A percentile compares a stretch with the other conserved stretches of the same genome.
Evolutionary conservation across 352 stramenopile genomes (phyloP).

Genomic region (Elongisporangium undulatum): DNA sequence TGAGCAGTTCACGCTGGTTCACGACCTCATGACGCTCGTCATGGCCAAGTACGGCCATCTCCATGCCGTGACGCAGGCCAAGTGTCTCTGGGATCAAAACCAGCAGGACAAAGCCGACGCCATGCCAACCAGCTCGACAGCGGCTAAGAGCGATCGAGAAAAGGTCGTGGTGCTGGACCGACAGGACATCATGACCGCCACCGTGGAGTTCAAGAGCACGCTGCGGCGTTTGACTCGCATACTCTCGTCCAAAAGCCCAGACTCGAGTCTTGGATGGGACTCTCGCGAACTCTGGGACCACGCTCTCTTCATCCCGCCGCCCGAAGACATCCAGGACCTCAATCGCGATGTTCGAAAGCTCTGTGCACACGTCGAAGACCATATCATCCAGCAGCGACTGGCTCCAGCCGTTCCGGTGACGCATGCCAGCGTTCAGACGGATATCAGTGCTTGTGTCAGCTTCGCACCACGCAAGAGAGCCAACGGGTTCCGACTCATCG

Average conservation of each 20-base stretch:
- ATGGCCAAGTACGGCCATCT: conserved; percentile 18
- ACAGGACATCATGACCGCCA: conserved; percentile 14
- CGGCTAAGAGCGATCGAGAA: conserved; percentile 1
- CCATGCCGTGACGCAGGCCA: conserved; percentile 9
- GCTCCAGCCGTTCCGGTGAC: background rate
- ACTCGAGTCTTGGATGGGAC: conserved; percentile 43
- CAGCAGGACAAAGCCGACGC: background rate
- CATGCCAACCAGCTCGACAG: background rate
- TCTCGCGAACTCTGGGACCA: conserved; percentile 49
- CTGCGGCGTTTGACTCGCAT: conserved; percentile 22
- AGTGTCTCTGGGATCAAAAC: background rate
- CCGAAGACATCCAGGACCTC: conserved; percentile 46
- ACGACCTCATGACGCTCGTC: conserved; percentile 22
- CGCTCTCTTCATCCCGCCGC: conserved; percentile 50
- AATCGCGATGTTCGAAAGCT: conserved; percentile 30
- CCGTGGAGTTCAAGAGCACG: conserved; percentile 29
- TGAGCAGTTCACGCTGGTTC: conserved; percentile 8
- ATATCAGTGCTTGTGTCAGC: conserved; percentile 22
- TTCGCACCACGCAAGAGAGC: conserved; percentile 8
- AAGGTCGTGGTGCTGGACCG: conserved; percentile 25
- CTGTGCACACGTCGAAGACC: conserved; percentile 25
- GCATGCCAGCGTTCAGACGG: conserved; percentile 20
- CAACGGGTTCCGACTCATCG: conserved; percentile 10
- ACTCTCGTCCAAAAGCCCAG: conserved; percentile 31
- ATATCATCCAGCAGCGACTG: conserved; percentile 13